Conservation (phyloP, 768 basidiomycete species). For the Lactarius psammicola region DNA sequence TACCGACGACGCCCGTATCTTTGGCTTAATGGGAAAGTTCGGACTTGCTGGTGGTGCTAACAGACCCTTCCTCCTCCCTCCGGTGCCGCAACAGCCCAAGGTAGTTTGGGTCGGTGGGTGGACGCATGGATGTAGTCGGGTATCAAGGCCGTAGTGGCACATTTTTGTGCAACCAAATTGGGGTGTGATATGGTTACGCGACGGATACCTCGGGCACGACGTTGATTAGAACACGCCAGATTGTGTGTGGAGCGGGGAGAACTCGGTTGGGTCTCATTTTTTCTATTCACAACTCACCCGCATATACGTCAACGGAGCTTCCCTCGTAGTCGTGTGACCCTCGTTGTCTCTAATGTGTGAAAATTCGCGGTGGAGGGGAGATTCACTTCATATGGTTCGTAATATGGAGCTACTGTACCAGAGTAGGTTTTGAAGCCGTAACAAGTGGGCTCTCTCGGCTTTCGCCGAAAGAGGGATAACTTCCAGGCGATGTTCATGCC, state of each 20-base stretch:
- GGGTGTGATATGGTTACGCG: neutral
- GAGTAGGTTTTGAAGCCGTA: too few relatives aligned
- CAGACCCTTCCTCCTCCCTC: too few relatives aligned
- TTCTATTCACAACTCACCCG: neutral
- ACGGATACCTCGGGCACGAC: neutral
- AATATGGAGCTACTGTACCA: too few relatives aligned
- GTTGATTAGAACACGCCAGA: neutral
- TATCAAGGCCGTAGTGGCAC: neutral
- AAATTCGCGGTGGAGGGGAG: too few relatives aligned
- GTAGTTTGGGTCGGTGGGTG: neutral
- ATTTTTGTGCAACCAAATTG: neutral
- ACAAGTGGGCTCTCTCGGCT: neutral
- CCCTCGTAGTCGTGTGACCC: neutral
- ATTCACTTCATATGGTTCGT: neutral
- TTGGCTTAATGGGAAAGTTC: conserved; percentile 1
- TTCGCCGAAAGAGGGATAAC: neutral
- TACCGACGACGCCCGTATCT: neutral
- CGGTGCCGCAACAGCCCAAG: neutral
- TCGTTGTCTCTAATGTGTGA: neutral
- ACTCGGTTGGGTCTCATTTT: neutral
- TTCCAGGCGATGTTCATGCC: too few relatives aligned
- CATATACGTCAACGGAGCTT: neutral
- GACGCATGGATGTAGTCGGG: neutral
- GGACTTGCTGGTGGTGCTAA: conserved; percentile 1
- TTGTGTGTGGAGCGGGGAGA: neutral